Evolutionary conservation across 1,284 basidiomycete species (phyloP), one percentile per base, ranked within the genome.

Genomic region (Ganoderma multipileum): DNA sequence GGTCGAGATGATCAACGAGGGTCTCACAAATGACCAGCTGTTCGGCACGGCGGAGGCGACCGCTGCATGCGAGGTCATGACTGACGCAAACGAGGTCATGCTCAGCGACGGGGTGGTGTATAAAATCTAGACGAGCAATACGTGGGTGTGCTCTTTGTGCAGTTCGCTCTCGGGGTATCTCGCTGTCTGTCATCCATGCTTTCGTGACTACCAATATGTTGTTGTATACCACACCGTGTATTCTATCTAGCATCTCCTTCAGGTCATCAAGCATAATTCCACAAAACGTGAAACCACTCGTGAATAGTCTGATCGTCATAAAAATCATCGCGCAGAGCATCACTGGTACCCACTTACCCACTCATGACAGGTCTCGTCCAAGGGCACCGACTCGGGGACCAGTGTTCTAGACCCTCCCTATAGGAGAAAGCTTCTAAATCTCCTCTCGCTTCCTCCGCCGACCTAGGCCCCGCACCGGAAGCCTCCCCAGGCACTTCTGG

Each of bases 11-110:
- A 83, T 99, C 79, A 99, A 99, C 77, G 86, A 90, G 71, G 95
- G 93, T 18, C 80, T 97, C 60, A 77, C 86, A 20, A 87, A 88
- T 1, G 87, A 88, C 47, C 85, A 86, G 26, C 82, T 96, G 59
- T 99, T 96, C 78, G 91, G 92, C 11, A 91, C 89, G 0, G 85
- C 85, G 28, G 97, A 99, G 80, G 97, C 94, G 8, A 89, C 86
- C 26, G 84, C 85, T 68, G 91, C 92, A 57, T 91, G 93, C 67
- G 84, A 89, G 71, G 81, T 83, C 59, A 98, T 99, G 97, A 86
- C 89, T 63, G 90, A 93, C 54, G 86, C 86, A 30, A 94, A 96
- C 75, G 92, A 97, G 80, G 83, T 98, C 73, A 96, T 98, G 95
- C 87, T 95, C 74, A 91, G 90, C 68, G 94, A 93, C 54, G 93